A percentile compares a stretch with the other conserved stretches of the same genome.
phyloP scores from a whole-genome alignment of 2,329 filamentous ascomycete species.

The Penicillium digitatum region DNA sequence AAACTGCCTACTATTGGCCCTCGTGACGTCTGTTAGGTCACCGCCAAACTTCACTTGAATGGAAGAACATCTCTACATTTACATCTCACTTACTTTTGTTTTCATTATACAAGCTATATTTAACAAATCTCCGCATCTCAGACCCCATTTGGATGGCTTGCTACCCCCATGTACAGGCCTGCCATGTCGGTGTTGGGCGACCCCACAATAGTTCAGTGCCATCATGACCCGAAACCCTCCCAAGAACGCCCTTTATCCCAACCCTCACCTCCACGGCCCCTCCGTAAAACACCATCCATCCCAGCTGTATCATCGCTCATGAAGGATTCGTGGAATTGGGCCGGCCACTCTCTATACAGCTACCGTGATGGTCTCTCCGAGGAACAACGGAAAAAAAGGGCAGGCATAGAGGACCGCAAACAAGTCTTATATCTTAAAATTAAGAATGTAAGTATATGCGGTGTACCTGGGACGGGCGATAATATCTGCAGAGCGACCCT shows the following conservation, averaged over 20 bases:
- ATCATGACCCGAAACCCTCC: constrained; percentile 20
- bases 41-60: constrained; percentile 13
- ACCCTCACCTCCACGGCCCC: constrained; percentile 13
- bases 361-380: constrained; percentile 53
- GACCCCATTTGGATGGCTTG: constrained; percentile 25
- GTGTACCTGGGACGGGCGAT: not conserved
- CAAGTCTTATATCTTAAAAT: constrained; percentile 62
- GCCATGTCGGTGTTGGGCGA: constrained; percentile 34
- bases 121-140: not conserved
- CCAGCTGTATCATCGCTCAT: constrained; percentile 35
- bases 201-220: constrained; percentile 30
- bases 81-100: not conserved
- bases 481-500: constrained; percentile 11
- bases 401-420: constrained; percentile 55
- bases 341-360: constrained; percentile 32
- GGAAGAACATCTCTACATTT: not conserved
- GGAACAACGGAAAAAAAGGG: constrained; percentile 49
- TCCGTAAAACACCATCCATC: constrained; percentile 29
- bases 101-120: not conserved
- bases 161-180: constrained; percentile 23
- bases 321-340: constrained; percentile 34
- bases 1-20: constrained; percentile 16
- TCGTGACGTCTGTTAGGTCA: constrained; percentile 24
- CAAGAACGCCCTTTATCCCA: constrained; percentile 4
- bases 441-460: constrained; percentile 55